phyloP scores from a whole-genome alignment of 2,329 filamentous ascomycete genomes.

The Penicillium brasilianum region DNA sequence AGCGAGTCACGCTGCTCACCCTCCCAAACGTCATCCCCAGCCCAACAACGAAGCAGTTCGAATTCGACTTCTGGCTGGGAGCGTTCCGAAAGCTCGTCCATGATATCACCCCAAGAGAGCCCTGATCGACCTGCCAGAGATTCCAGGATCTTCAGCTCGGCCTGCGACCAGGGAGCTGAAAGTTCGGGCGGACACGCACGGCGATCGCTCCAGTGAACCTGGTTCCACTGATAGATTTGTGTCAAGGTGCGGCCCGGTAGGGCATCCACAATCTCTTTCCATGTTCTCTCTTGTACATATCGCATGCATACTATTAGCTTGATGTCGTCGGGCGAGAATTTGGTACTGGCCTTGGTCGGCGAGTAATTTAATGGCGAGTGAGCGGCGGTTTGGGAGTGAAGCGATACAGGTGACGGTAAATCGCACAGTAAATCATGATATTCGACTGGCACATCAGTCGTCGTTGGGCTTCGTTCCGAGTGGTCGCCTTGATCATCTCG shows the following conservation, averaged over 20 bases:
- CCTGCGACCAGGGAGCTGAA: constrained; percentile 37
- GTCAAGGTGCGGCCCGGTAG: constrained; percentile 33
- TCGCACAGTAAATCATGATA: constrained; percentile 2
- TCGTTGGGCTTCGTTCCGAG: constrained; percentile 1
- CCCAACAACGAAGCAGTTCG: constrained; percentile 41
- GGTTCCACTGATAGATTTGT: constrained; percentile 35
- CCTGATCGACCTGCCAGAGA: constrained; percentile 33
- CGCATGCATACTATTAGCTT: constrained; percentile 39
- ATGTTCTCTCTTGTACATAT: constrained; percentile 34
- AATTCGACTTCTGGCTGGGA: constrained; percentile 40
- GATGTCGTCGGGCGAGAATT: constrained; percentile 40
- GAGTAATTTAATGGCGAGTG: constrained; percentile 16
- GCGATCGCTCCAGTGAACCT: constrained; percentile 37
- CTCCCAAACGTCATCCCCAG: constrained; percentile 27
- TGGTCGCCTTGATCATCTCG: constrained; percentile 7
- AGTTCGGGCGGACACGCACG: constrained; percentile 33
- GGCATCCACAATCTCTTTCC: constrained; percentile 37
- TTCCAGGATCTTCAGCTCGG: constrained; percentile 35
- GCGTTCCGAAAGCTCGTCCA: constrained; percentile 35
- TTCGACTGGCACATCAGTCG: constrained; percentile 9
- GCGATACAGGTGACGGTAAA: constrained; percentile 8
- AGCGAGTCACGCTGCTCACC: neutral
- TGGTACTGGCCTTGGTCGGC: constrained; percentile 25
- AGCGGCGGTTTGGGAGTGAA: constrained; percentile 1
- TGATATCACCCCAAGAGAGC: constrained; percentile 40